Percentiles rank a stretch among this genome's conserved stretches.
phyloP scores from a whole-genome alignment of 805 yeast species.

The Saturnispora gosingensis region DNA sequence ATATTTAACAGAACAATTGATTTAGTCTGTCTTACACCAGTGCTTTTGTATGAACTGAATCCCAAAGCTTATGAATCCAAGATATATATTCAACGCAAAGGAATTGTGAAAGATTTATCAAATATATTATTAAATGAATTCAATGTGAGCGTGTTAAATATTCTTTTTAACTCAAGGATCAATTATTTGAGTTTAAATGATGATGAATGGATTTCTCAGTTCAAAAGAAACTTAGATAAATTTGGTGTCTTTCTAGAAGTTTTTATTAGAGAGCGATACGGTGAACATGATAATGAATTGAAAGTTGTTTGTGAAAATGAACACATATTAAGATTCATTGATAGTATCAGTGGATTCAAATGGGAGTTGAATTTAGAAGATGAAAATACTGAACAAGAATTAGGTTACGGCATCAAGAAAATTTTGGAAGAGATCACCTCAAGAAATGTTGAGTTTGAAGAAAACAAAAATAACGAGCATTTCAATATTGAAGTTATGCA shows the following conservation, averaged over 20 bases:
- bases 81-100: constrained; percentile 8
- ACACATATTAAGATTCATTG: constrained; percentile 4
- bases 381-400: neutral
- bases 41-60: constrained; percentile 6
- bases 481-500: neutral
- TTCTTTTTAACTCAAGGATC: constrained; percentile 1
- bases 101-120: constrained; percentile 6
- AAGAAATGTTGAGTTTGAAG: neutral
- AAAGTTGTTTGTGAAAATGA: neutral
- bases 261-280: constrained; percentile 4
- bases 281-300: neutral
- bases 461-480: neutral
- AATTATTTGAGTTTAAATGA: constrained; percentile 6
- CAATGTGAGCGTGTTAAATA: neutral
- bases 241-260: constrained; percentile 13
- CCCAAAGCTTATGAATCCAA: constrained; percentile 11
- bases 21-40: constrained; percentile 8
- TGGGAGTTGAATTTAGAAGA: constrained; percentile 5
- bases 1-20: constrained; percentile 10
- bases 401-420: constrained; percentile 8
- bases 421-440: constrained; percentile 7
- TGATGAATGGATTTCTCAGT: constrained; percentile 10
- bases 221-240: constrained; percentile 6
- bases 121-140: constrained; percentile 4
- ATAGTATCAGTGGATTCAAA: constrained; percentile 8